These are phyloP conservation scores for Eutypella sp. DNA, from an alignment of 2,329 filamentous ascomycete genomes.

Conservation along the genomic window DNA sequence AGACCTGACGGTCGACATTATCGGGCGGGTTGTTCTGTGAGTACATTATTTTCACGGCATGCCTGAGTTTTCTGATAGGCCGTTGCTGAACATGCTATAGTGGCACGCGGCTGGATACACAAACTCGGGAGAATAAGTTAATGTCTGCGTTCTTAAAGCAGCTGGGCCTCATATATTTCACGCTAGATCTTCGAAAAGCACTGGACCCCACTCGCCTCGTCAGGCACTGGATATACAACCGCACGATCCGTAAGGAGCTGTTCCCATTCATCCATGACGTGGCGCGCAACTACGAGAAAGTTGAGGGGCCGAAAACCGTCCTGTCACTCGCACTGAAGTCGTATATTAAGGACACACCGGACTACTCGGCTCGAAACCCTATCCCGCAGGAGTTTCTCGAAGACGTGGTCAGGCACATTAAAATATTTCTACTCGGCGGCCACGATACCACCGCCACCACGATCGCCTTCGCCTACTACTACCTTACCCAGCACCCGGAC, in stretches of 20 bases:
- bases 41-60: constrained; percentile 5
- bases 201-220: constrained; percentile 17
- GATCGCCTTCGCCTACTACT: constrained; percentile 20
- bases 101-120: constrained; percentile 15
- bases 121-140: constrained; percentile 10
- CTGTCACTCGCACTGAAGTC: constrained; percentile 22
- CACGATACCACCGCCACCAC: constrained; percentile 28
- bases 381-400: constrained; percentile 16
- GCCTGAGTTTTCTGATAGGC: no score
- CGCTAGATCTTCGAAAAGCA: constrained; percentile 11
- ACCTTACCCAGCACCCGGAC: constrained; percentile 18
- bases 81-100: constrained; percentile 9
- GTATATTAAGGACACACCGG: constrained; percentile 16
- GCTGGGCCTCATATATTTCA: constrained; percentile 14
- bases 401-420: constrained; percentile 21
- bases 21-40: constrained; percentile 25
- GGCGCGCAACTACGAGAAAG: constrained; percentile 18
- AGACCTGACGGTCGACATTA: constrained; percentile 23
- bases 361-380: constrained; percentile 5
- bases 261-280: constrained; percentile 20
- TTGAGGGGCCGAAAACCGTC: constrained; percentile 22
- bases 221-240: constrained; percentile 22
- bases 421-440: constrained; percentile 28
- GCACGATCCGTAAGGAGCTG: constrained; percentile 21
- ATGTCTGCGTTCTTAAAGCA: constrained; percentile 16